Evolutionary conservation across 2,329 filamentous ascomycete species (phyloP).

Genomic region (Pseudogymnoascus sp.): DNA sequence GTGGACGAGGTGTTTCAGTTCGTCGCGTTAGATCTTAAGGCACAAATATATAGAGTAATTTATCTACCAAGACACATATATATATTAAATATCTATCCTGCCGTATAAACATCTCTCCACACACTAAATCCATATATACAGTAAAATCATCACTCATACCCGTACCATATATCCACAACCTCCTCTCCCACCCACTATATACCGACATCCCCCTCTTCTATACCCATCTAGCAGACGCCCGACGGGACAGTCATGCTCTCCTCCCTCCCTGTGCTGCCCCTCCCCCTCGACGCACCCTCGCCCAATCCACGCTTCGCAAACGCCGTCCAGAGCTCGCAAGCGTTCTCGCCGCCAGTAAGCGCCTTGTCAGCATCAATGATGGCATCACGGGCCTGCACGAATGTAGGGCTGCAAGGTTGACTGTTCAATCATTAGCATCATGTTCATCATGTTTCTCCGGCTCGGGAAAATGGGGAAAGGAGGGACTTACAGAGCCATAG

Average conservation of each 20-base stretch:
- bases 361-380: conserved; percentile 47
- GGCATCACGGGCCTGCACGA: conserved; percentile 44
- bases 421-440: conserved; percentile 12
- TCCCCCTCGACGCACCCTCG: conserved; percentile 9
- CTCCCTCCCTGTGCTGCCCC: background rate
- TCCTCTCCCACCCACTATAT: background rate
- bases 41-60: too few species aligned
- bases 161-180: background rate
- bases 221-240: background rate
- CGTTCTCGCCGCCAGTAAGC: conserved; percentile 43
- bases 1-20: too few species aligned
- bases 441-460: background rate
- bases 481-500: conserved; percentile 36
- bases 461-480: background rate
- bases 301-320: conserved; percentile 52
- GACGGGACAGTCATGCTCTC: background rate
- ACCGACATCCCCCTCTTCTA: background rate
- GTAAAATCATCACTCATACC: background rate
- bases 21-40: too few species aligned
- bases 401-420: conserved; percentile 48
- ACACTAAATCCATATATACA: background rate
- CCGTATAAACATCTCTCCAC: background rate
- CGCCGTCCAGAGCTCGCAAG: conserved; percentile 44
- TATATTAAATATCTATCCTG: background rate
- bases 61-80: background rate